These are phyloP conservation scores for Flaveria linearis DNA, from an alignment of 129 eudicot species.

Conservation along the genomic window DNA sequence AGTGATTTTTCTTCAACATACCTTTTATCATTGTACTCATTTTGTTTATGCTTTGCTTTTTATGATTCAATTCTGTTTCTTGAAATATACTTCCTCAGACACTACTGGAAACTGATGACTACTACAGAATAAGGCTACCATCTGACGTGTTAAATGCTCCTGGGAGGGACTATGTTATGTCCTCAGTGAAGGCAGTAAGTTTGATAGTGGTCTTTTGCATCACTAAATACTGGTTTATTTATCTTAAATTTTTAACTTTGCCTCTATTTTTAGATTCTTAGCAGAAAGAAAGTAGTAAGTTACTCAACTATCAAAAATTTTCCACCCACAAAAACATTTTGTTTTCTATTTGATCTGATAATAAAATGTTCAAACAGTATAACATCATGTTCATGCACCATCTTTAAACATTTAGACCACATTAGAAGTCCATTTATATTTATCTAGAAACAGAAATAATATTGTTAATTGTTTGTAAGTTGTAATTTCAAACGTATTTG, in stretches of 20 bases:
- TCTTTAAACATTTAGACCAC: background rate
- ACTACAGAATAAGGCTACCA: slow-evolving; percentile 82
- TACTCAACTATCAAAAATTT: slow-evolving; percentile 1
- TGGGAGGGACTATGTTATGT: slow-evolving; percentile 73
- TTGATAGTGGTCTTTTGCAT: slow-evolving; percentile 10
- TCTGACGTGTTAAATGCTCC: slow-evolving; percentile 77
- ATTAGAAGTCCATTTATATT: background rate
- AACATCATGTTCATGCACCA: background rate
- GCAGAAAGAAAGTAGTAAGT: background rate
- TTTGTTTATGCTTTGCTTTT: slow-evolving; percentile 15
- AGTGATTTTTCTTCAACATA: slow-evolving; percentile 34
- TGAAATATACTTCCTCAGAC: slow-evolving; percentile 45
- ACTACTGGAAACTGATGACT: slow-evolving; percentile 73
- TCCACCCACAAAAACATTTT: background rate
- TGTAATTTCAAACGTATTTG: background rate
- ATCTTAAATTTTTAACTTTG: background rate
- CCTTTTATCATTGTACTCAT: background rate
- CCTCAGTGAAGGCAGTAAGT: slow-evolving; percentile 93
- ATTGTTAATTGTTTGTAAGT: background rate
- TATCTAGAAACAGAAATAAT: background rate
- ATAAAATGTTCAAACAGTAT: background rate
- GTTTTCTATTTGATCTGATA: background rate
- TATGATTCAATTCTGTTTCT: background rate
- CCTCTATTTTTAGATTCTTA: background rate
- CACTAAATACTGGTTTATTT: slow-evolving; percentile 1